A percentile compares a stretch with the other conserved stretches of the same genome.
Conservation (phyloP, 495 filamentous ascomycete genomes). For the Aspergillus diversus region DNA sequence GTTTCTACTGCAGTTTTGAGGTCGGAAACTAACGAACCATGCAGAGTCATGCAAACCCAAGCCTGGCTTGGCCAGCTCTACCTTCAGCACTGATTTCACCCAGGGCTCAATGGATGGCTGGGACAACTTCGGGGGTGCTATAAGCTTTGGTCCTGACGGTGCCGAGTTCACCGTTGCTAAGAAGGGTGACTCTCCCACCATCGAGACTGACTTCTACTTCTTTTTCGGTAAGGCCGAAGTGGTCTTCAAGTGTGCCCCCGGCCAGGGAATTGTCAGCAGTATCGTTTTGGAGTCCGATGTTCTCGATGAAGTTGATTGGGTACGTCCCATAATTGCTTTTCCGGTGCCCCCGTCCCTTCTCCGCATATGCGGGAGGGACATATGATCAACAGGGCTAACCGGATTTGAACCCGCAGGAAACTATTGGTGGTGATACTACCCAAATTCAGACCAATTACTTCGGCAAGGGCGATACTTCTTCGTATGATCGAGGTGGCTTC, state of each 20-base stretch:
- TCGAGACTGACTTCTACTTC: constrained; percentile 74
- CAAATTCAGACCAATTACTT: constrained; percentile 93
- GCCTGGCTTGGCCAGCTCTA: constrained; percentile 60
- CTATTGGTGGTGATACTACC: constrained; percentile 61
- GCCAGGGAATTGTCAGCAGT: constrained; percentile 76
- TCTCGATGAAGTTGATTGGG: constrained; percentile 96
- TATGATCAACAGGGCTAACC: constrained; percentile 14
- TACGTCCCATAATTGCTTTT: constrained; percentile 46
- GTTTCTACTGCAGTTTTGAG: neutral
- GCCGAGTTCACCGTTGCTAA: constrained; percentile 74
- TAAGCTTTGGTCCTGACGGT: constrained; percentile 55
- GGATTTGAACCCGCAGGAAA: constrained; percentile 36
- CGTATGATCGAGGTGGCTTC: constrained; percentile 74
- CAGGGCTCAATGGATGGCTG: constrained; percentile 60
- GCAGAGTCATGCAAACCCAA: constrained; percentile 61
- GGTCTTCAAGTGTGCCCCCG: constrained; percentile 70
- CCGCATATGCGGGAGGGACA: constrained; percentile 6
- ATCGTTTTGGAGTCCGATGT: constrained; percentile 86
- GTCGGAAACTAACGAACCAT: constrained; percentile 6
- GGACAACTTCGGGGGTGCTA: constrained; percentile 60
- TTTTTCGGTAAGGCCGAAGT: constrained; percentile 77
- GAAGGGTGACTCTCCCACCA: constrained; percentile 72
- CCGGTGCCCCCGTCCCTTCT: neutral
- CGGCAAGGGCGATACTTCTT: constrained; percentile 80
- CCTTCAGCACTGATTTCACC: constrained; percentile 67